phyloP scores from a whole-genome alignment of 2,329 filamentous ascomycete genomes.

The Cordyceps cicadae region DNA sequence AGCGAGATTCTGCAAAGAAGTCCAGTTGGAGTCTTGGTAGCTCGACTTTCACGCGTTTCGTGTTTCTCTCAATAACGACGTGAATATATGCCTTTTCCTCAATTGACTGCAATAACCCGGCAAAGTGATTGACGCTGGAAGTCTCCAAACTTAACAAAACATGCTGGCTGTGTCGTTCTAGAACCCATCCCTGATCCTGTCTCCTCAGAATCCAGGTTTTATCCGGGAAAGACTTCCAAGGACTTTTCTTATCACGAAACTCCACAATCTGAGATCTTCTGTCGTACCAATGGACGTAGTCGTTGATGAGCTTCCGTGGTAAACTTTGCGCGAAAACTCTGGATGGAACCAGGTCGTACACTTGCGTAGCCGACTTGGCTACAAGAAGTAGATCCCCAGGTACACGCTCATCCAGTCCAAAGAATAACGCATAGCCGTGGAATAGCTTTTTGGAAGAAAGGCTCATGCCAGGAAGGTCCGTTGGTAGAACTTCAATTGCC shows the following conservation, averaged over 20 bases:
- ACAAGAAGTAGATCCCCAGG: not conserved
- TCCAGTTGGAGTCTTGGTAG: not conserved
- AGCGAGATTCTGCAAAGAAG: not conserved
- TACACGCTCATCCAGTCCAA: not conserved
- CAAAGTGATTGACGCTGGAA: not conserved
- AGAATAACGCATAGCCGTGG: not conserved
- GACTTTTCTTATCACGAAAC: not conserved
- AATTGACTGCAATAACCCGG: not conserved
- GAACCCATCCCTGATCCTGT: not conserved
- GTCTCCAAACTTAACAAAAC: not conserved
- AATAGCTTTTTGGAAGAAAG: not conserved
- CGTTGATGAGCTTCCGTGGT: not conserved
- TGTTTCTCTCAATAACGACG: not conserved
- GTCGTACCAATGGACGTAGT: constrained; percentile 7
- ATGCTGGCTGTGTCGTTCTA: not conserved
- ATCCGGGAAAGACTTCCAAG: not conserved
- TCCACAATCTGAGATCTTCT: not conserved
- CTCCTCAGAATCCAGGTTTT: not conserved
- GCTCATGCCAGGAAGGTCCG: not conserved
- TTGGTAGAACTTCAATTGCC: not conserved
- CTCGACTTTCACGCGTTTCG: not conserved
- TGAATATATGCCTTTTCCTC: not conserved
- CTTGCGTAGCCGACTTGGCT: not conserved
- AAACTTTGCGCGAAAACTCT: not conserved
- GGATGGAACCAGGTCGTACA: not conserved